Base-by-base conservation (phyloP, 2,329 filamentous ascomycete species). In the Zymoseptoria brevis region DNA sequence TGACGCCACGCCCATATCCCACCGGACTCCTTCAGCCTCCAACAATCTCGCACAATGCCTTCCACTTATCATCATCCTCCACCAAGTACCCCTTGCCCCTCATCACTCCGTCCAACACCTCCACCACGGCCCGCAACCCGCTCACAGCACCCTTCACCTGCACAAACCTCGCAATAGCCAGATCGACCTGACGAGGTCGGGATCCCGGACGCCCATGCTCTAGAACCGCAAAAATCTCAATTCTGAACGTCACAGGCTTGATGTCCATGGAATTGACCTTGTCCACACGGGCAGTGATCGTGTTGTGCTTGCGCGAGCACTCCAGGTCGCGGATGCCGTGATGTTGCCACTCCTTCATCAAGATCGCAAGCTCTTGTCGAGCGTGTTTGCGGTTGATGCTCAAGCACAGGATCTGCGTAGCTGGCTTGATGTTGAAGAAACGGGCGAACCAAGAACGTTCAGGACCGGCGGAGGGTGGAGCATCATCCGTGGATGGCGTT, bases 111-210 rank as follows among this genome's bases (percentile, higher is more conserved):
- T 87, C 82, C 67, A 96, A 80, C 2, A 88, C 87, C 60, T 91
- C 87, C 24, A 95, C 83, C 8, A 96, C 88, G 69, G 85, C 86
- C 71, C 90, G 83, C 76, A 97, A 96, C 66, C 88, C 94, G 68
- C 88, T 94, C 45, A 90, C 91, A 1, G 93, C 92, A n/a, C 93
- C 94, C 59, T 87, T 87, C 70, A 94, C 90, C 70, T 96, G 92
- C 1, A 89, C 93, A 72, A 96, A 90, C 41, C 90, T 87, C 29
- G 89, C 85, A 64, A 96, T 85, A 72, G 87, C 89, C 57, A 96
- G 81, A 8, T 87, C 87, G 52, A 84, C 86, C 64, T 85, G 86
- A n/a, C 35, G 35, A 2, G 35, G 35, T n/a, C 35, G 35, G 16
- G 35, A n/a, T 45, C 35, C 35, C 13, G 35, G 35, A 68, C 84